These are phyloP conservation scores for Harringtonia aguacate DNA, from an alignment of 2,329 filamentous ascomycete genomes.

Conservation along the genomic window DNA sequence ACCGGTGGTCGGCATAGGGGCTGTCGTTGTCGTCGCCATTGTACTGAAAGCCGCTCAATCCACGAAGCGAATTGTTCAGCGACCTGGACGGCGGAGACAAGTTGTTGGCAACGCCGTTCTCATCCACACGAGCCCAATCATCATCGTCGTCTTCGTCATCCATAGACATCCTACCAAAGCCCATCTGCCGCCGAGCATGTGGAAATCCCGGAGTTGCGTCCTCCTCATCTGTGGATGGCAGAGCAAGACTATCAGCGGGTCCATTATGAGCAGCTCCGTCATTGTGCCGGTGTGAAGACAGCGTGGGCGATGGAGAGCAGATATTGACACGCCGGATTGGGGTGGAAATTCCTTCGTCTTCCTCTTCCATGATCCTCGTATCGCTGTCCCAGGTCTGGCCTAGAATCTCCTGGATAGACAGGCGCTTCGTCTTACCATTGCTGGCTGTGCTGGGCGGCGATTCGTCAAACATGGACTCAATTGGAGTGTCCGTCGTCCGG, in stretches of 20 bases:
- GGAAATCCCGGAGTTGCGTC: slow-evolving; percentile 16
- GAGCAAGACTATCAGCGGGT: neutral
- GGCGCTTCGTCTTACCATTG: slow-evolving; percentile 39
- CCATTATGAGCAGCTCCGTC: neutral
- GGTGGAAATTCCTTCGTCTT: slow-evolving; percentile 46
- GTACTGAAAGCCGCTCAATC: neutral
- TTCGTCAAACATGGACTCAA: slow-evolving; percentile 76
- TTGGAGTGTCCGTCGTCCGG: slow-evolving; percentile 56
- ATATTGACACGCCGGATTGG: slow-evolving; percentile 26
- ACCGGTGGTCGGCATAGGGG: slow-evolving; percentile 40
- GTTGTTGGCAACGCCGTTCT: slow-evolving; percentile 41
- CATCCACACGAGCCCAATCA: slow-evolving; percentile 50
- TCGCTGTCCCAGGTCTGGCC: slow-evolving; percentile 43
- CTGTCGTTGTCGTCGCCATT: slow-evolving; percentile 14
- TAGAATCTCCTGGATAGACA: slow-evolving; percentile 49
- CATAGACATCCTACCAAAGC: slow-evolving; percentile 41
- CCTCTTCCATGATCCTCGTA: slow-evolving; percentile 51
- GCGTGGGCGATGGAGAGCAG: neutral
- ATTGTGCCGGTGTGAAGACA: neutral
- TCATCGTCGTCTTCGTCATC: slow-evolving; percentile 55
- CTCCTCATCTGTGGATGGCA: neutral
- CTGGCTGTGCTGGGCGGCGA: slow-evolving; percentile 52
- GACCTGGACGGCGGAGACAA: slow-evolving; percentile 48
- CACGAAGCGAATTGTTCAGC: slow-evolving; percentile 25
- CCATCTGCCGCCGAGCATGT: slow-evolving; percentile 20